phyloP scores from a whole-genome alignment of 495 filamentous ascomycete genomes.

The Penicillium coprophilum region DNA sequence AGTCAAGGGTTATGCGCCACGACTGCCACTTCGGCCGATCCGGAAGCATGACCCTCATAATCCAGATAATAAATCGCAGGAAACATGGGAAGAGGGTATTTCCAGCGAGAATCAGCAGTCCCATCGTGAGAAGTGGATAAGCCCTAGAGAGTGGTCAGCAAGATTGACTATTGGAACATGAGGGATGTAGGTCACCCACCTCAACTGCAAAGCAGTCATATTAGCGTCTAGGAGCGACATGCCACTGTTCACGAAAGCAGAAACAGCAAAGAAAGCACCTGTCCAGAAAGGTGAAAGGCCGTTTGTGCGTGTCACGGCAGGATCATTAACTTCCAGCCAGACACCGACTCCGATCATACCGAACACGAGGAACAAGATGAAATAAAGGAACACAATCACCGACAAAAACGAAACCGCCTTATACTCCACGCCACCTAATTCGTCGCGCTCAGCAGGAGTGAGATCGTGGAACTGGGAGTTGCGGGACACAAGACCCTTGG shows the following conservation, averaged over 20 bases:
- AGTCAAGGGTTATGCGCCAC: constrained; percentile 66
- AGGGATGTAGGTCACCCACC: constrained; percentile 19
- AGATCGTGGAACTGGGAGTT: constrained; percentile 76
- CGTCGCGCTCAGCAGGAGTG: constrained; percentile 64
- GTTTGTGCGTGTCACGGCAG: constrained; percentile 60
- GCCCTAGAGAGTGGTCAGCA: constrained; percentile 27
- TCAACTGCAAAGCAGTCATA: constrained; percentile 56
- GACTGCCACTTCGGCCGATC: constrained; percentile 43
- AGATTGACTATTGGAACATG: neutral
- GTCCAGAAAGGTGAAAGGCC: constrained; percentile 64
- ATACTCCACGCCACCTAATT: constrained; percentile 79
- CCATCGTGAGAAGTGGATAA: constrained; percentile 76
- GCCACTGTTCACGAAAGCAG: constrained; percentile 84
- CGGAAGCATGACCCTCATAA: constrained; percentile 50
- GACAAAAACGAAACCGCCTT: constrained; percentile 70
- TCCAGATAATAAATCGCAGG: constrained; percentile 74
- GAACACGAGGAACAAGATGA: constrained; percentile 66
- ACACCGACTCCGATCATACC: constrained; percentile 70
- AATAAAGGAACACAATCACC: constrained; percentile 72
- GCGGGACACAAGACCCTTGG: constrained; percentile 54
- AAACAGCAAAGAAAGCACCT: constrained; percentile 50
- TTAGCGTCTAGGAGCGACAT: constrained; percentile 84
- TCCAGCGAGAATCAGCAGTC: constrained; percentile 75
- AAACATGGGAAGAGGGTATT: constrained; percentile 83
- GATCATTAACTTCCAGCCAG: constrained; percentile 63